Evolutionary conservation across 1,284 basidiomycete genomes (phyloP).

Genomic region (Boletus smithii): DNA sequence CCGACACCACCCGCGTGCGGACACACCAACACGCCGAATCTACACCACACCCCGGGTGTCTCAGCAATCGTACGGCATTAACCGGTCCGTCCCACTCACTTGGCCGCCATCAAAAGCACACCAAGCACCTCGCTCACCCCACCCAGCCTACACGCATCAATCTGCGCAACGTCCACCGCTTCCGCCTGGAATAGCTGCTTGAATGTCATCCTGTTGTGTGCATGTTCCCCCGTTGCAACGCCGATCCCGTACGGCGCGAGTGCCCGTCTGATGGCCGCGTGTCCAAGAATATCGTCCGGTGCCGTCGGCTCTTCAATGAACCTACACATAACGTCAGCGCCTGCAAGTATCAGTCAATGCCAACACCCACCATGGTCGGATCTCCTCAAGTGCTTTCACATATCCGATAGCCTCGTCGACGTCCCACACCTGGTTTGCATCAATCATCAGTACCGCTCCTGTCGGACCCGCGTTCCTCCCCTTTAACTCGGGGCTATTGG

Average conservation of each 20-base stretch:
- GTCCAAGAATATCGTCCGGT: conserved; percentile 85
- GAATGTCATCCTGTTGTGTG: conserved; percentile 92
- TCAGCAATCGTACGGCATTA: neutral
- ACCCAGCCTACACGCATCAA: conserved; percentile 88
- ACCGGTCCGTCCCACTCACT: conserved; percentile 45
- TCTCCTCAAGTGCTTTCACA: conserved; percentile 71
- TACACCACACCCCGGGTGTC: conserved; percentile 24
- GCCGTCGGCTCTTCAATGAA: conserved; percentile 96
- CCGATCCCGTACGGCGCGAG: conserved; percentile 82
- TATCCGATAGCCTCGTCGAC: conserved; percentile 82
- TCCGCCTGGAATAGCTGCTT: conserved; percentile 91
- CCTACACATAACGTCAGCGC: conserved; percentile 39
- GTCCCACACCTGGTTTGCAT: conserved; percentile 96
- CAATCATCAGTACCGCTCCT: conserved; percentile 91
- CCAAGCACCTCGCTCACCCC: conserved; percentile 90
- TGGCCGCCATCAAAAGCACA: conserved; percentile 89
- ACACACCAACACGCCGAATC: conserved; percentile 85
- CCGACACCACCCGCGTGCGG: conserved; percentile 95
- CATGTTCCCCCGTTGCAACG: conserved; percentile 94
- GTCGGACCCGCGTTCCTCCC: conserved; percentile 93
- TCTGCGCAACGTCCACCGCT: conserved; percentile 84
- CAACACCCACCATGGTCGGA: conserved; percentile 77
- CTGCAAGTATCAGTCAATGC: neutral
- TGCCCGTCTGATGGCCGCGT: conserved; percentile 74
- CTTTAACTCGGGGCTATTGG: conserved; percentile 55